Base-by-base conservation (phyloP, 2,329 filamentous ascomycete genomes). In the Ophiosphaerella herpotricha region DNA sequence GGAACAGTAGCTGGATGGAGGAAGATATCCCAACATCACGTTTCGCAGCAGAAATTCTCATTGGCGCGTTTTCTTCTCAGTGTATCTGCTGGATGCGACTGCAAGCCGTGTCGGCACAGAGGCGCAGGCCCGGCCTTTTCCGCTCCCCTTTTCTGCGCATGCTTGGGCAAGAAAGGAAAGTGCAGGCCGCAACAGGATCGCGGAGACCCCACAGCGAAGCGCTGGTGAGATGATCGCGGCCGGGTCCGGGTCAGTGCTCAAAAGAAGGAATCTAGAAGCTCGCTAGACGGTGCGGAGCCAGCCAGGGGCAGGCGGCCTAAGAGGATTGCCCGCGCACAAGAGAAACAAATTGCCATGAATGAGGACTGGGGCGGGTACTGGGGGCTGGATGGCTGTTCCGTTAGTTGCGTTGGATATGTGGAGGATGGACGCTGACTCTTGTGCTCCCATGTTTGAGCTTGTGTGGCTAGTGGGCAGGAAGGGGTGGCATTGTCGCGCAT, bases 201-300 rank as follows among this genome's bases (percentile, higher is more conserved):
- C 51, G 58, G 58, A 61, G 58, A 57, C 58, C 58, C 58, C 58
- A 56, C 55, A 61, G 47, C 49, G 46, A 37, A 31, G 40, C 39
- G 50, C 45, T 23, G 52, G 46, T 55, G 56, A 50, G 31, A 55
- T 49, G 52, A 55, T 53, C 51, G 48, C 26, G 44, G 45, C 40
- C 45, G 41, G 55, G 48, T 57, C 55, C 36, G 26, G 49, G 32
- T 48, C 2, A 5, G 26, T 11, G 3, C 26, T 29, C 26, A 52
- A 51, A 42, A 37, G 55, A 52, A 48, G 49, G 41, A 41, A 48
- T 58, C 61, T 65, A 65, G 61, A 62, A 59, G 58, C 52, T 49
- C 50, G 54, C 55, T 63, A 52, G 52, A 50, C 31, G 48, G 43
- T 42, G 45, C 48, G 53, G 54, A 64, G 54, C 55, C 55, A 61